Evolutionary conservation across 148 eudicot genomes (phyloP), one percentile per base, ranked within the genome.

Genomic region (Chenopodium suecicum): DNA sequence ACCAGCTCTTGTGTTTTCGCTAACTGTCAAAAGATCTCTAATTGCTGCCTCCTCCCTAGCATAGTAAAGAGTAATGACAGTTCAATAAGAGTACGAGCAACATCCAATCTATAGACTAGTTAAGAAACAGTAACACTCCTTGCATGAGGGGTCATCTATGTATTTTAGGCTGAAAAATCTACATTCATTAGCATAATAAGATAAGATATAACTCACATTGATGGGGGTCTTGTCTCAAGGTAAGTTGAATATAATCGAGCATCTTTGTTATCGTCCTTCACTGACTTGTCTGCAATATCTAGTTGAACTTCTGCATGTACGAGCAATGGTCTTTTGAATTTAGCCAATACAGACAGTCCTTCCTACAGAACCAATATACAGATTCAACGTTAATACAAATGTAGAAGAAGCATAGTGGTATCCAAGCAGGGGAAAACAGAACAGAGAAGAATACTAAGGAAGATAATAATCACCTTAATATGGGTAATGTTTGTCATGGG

Each of bases 401-500:
- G 54, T 60, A 52, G 74, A 62, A 76, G 74, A 84, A 34, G 37
- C 41, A 41, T 23, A 23, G 27, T 46, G 64, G 64, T 9, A 29
- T 25, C 16, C 1, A 22, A 32, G 31, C 20, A 62, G 63, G 46
- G 66, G 47, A 22, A 52, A 79, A 44, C 17, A 14, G 62, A 56
- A 4, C 62, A 56, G 62, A 17, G 41, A 37, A 34, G 31, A 23
- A 9, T 9, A 48, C 5, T 17, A 56, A 29, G 76, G 31, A 75
- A 44, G 29, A 25, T 77, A 56, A 63, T 31, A 56, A 68, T 72
- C 62, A 91, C 98, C 98, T 94, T 96, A 14, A 96, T 96, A 75
- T 96, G 98, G 80, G 84, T 88, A 25, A 89, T 83, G 85, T 89
- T 88, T 84, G 99, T 94, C 99, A 96, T 96, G 76, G 98, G 99